These are phyloP conservation scores for Coriaria nepalensis DNA, from an alignment of 306 rosid genomes.

Conservation along the genomic window DNA sequence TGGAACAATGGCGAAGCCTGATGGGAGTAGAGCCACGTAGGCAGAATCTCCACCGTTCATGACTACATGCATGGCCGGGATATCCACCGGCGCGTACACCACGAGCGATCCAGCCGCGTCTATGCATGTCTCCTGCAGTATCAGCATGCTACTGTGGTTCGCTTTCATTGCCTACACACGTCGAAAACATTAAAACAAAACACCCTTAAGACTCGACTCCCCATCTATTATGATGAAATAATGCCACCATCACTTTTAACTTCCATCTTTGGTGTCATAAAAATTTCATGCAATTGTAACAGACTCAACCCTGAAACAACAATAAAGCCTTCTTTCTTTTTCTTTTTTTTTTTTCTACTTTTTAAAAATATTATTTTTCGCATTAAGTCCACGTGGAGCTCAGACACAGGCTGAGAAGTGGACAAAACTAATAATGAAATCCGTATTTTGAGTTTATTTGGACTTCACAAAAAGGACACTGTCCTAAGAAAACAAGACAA, in stretches of 20 bases:
- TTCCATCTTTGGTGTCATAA: neutral
- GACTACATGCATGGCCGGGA: slow-evolving; percentile 92
- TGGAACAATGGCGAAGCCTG: slow-evolving; percentile 74
- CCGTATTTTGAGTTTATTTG: too few relatives aligned
- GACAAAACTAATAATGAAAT: too few relatives aligned
- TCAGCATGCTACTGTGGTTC: slow-evolving; percentile 91
- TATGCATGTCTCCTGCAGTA: slow-evolving; percentile 84
- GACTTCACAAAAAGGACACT: too few relatives aligned
- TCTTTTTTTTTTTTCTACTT: too few relatives aligned
- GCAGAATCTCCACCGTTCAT: slow-evolving; percentile 98
- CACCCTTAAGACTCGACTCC: neutral
- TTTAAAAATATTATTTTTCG: too few relatives aligned
- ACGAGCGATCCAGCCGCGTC: slow-evolving; percentile 93
- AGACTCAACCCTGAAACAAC: too few relatives aligned
- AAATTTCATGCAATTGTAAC: slow-evolving; percentile 6
- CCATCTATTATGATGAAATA: too few relatives aligned
- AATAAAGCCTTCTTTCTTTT: too few relatives aligned
- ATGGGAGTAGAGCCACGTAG: slow-evolving; percentile 78
- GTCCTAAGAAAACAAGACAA: too few relatives aligned
- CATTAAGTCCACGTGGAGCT: too few relatives aligned
- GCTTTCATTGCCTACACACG: slow-evolving; percentile 62
- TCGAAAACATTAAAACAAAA: neutral
- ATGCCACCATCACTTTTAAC: too few relatives aligned
- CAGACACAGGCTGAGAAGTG: too few relatives aligned
- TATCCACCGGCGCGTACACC: slow-evolving; percentile 96